Base-by-base conservation (phyloP, 805 yeast genomes). In the Candida tibetensis region DNA sequence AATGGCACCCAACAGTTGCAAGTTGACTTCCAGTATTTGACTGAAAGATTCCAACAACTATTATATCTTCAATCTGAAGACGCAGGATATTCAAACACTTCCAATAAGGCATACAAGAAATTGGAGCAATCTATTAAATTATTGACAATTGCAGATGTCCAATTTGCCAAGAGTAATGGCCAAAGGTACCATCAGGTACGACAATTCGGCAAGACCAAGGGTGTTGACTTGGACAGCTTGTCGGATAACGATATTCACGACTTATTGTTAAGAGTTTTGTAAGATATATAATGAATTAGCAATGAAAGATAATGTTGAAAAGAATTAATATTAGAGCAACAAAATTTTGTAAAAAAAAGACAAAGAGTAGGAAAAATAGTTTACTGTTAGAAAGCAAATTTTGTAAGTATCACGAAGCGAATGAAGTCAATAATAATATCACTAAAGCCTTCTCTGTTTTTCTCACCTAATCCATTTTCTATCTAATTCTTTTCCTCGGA, bases 1-100 rank as follows among this genome's bases (percentile, higher is more conserved):
- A 17, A 17, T 2, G 74, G 74, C 1, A 51, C 57, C 5, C 40
- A 37, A n/a, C 72, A 67, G 45, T 51, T 69, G 17, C 44, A 47
- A 8, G 38, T 40, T 4, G 74, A 69, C 44, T 46, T 66, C 22
- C 51, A 51, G 5, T 60, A 41, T 33, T 32, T 58, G 17, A 39
- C 44, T 2, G 29, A 36, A 7, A 39, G 48, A 17, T 42, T 66
- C 26, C 44, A 43, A 10, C 48, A 37, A 6, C 41, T 44, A 16
- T 44, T 64, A 23, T 47, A 53, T 30, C 39, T 62, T 30, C 39
- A 32, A 17, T 33, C 42, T 3, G 19, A 28, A 5, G 40, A 37
- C 21, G 39, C 27, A 3, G 40, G 38, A 23, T 46, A 36, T 34
- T 43, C 60, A 4, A 64, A 60, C 29, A 43, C 37, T 8, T 38